phyloP scores from a whole-genome alignment of 2,329 filamentous ascomycete genomes.

The Colletotrichum camelliae region DNA sequence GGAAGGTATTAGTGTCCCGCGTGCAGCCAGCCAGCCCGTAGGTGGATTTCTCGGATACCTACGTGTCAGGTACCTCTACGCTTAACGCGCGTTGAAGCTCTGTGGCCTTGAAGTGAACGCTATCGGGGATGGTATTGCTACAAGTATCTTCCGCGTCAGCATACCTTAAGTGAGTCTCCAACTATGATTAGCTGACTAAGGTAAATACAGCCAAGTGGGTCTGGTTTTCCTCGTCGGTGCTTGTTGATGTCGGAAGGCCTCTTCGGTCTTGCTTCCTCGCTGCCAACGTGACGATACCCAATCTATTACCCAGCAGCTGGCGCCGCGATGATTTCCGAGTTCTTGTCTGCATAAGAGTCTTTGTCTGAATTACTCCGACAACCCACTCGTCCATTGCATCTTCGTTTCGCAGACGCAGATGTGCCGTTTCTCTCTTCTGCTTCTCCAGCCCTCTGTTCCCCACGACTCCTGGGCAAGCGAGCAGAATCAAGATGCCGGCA shows the following conservation, averaged over 20 bases:
- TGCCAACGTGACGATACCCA: neutral
- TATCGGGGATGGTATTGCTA: neutral
- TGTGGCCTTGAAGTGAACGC: neutral
- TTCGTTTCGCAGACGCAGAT: neutral
- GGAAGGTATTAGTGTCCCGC: too few species aligned
- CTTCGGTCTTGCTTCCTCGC: neutral
- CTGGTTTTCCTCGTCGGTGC: neutral
- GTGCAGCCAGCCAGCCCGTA: too few species aligned
- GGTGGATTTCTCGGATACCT: too few species aligned
- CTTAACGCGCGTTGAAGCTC: neutral
- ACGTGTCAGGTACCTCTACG: too few species aligned
- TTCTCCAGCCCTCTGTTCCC: neutral
- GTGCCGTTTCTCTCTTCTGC: neutral
- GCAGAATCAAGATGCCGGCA: conserved; percentile 15
- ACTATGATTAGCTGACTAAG: neutral
- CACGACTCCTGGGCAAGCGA: neutral
- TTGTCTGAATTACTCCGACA: neutral
- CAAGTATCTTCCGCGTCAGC: neutral
- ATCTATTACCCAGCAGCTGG: neutral
- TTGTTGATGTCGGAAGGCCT: neutral
- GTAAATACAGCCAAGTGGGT: neutral
- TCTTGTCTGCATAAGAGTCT: neutral
- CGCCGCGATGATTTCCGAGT: neutral
- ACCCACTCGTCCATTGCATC: neutral
- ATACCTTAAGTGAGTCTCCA: neutral